A percentile compares a stretch with the other conserved stretches of the same genome.
Evolutionary conservation across 208 protist species (phyloP).

Genomic region (Vickermania ingenoplastis): DNA sequence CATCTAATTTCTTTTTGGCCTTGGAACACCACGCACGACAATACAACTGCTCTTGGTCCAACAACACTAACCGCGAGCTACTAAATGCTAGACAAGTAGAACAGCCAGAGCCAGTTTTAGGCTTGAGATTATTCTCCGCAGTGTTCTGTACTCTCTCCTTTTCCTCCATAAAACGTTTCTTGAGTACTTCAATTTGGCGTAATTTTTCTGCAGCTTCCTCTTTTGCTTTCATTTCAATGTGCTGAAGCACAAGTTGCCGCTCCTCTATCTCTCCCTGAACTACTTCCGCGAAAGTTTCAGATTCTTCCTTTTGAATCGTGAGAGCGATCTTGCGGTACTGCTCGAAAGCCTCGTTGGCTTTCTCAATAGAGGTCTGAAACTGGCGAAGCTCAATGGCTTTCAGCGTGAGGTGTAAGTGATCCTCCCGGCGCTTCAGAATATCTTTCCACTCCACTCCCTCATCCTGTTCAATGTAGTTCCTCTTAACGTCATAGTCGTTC

Average conservation of each 20-base stretch:
- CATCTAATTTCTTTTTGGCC: too few species aligned
- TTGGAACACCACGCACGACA: neutral
- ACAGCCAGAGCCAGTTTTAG: too few species aligned
- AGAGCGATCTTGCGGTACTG: neutral
- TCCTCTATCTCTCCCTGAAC: neutral
- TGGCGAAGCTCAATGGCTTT: conserved; percentile 20
- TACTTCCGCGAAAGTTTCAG: neutral
- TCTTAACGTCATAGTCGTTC: conserved; percentile 1
- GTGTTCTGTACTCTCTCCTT: too few species aligned
- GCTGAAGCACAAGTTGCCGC: neutral
- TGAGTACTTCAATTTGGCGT: too few species aligned
- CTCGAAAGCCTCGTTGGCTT: conserved; percentile 14
- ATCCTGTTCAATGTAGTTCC: conserved; percentile 1
- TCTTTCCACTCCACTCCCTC: conserved; percentile 14
- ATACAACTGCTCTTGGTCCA: neutral
- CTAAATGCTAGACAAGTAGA: neutral
- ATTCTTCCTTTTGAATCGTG: conserved; percentile 1
- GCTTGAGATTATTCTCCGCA: too few species aligned
- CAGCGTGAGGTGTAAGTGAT: conserved; percentile 13
- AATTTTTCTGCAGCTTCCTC: too few species aligned
- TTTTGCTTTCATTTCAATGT: neutral
- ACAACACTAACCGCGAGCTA: neutral
- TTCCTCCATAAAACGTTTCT: too few species aligned
- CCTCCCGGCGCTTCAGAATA: conserved; percentile 5
- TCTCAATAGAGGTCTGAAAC: conserved; percentile 20